phyloP scores from a whole-genome alignment of 495 filamentous ascomycete genomes.

The Penicillium subrubescens region DNA sequence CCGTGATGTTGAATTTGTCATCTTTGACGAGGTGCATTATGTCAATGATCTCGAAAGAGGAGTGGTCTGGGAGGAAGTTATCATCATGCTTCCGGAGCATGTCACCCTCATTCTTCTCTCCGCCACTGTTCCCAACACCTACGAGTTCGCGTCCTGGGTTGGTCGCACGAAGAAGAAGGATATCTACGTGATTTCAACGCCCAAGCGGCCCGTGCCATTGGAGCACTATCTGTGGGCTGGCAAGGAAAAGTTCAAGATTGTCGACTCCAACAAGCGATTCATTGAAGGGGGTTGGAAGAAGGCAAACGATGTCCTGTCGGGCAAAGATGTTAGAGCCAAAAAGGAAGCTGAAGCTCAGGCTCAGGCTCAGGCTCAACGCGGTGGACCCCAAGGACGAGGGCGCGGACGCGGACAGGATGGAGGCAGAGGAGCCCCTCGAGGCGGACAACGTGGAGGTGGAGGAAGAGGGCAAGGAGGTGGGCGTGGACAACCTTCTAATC shows the following conservation, averaged over 20 bases:
- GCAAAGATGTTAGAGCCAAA: slow-evolving; percentile 69
- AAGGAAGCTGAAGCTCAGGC: slow-evolving; percentile 51
- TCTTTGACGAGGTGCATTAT: slow-evolving; percentile 99
- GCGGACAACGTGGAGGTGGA: slow-evolving; percentile 29
- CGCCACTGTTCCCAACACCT: slow-evolving; percentile 94
- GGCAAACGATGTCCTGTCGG: slow-evolving; percentile 79
- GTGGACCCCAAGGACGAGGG: slow-evolving; percentile 50
- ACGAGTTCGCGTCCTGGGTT: slow-evolving; percentile 98
- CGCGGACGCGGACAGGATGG: slow-evolving; percentile 36
- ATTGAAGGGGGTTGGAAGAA: slow-evolving; percentile 92
- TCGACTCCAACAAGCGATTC: slow-evolving; percentile 88
- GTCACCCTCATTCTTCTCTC: slow-evolving; percentile 93
- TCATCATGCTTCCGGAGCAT: slow-evolving; percentile 98
- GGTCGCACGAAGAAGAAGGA: slow-evolving; percentile 97
- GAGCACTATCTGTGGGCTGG: slow-evolving; percentile 96
- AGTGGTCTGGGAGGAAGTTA: slow-evolving; percentile 99
- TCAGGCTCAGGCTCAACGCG: slow-evolving; percentile 52
- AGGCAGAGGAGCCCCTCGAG: slow-evolving; percentile 29
- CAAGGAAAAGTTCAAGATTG: slow-evolving; percentile 91
- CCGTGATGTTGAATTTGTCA: slow-evolving; percentile 96
- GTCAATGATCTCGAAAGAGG: slow-evolving; percentile 97
- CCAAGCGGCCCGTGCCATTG: slow-evolving; percentile 90
- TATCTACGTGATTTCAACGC: slow-evolving; percentile 97
- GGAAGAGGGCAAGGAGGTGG: slow-evolving; percentile 55
- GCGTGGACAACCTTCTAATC: slow-evolving; percentile 55